A percentile compares a stretch with the other conserved stretches of the same genome.
Conservation (phyloP, 208 protist genomes). For the Leishmania tropica region DNA sequence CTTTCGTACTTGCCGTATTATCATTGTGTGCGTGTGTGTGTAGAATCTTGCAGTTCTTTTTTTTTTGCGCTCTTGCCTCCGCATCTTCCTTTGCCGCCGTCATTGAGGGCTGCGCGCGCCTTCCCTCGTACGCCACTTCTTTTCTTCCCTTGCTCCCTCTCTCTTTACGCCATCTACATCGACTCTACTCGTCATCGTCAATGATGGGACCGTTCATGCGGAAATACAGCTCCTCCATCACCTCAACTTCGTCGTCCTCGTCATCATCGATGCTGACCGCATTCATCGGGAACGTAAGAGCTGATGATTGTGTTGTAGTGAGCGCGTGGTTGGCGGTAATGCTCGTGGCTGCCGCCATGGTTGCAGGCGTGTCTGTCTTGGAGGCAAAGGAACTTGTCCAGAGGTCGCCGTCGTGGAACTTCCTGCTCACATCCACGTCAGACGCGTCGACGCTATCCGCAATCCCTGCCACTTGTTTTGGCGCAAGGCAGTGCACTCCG, state of each 20-base stretch:
- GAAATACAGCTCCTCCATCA: slow-evolving; percentile 81
- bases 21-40: not conserved
- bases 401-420: slow-evolving; percentile 58
- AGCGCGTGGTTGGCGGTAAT: not conserved
- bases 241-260: slow-evolving; percentile 89
- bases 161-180: not conserved
- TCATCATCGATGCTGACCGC: slow-evolving; percentile 46
- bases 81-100: not conserved
- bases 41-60: not conserved
- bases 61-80: not conserved
- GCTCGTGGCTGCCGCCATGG: not conserved
- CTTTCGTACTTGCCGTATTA: not conserved
- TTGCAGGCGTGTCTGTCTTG: slow-evolving; percentile 24
- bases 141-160: not conserved
- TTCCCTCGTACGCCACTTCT: not conserved
- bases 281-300: slow-evolving; percentile 20
- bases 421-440: slow-evolving; percentile 65
- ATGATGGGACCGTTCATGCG: slow-evolving; percentile 84
- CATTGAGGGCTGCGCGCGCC: not conserved
- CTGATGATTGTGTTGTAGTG: slow-evolving; percentile 10
- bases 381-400: slow-evolving; percentile 29
- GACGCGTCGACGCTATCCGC: slow-evolving; percentile 47
- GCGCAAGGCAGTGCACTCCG: slow-evolving; percentile 58
- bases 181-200: slow-evolving; percentile 66
- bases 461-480: slow-evolving; percentile 41